Evolutionary conservation across 192 early-diverging fungal genomes (phyloP).

Genomic region (Glomus cerebriforme): DNA sequence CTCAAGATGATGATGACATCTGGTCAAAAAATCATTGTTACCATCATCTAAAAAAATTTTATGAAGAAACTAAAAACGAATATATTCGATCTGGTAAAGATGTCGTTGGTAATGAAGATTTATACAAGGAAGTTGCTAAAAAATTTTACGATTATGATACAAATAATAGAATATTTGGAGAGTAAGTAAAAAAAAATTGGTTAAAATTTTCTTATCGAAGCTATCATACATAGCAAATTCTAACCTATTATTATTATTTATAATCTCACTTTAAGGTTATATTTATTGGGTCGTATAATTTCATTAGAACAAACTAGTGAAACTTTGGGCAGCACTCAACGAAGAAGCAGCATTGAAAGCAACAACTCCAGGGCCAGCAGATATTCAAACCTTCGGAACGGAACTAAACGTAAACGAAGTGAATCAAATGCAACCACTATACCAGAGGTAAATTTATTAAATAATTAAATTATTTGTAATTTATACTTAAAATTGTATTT

Average conservation of each 20-base stretch:
- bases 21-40: constrained; percentile 16
- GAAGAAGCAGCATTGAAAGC: constrained; percentile 2
- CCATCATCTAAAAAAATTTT: background rate
- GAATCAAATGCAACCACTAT: background rate
- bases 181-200: constrained; percentile 2
- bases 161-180: background rate
- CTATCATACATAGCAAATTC: too few relatives aligned
- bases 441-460: background rate
- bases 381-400: constrained; percentile 3
- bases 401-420: background rate
- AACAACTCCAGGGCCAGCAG: background rate
- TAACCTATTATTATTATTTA: background rate
- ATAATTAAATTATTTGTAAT: background rate
- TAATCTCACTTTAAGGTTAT: background rate
- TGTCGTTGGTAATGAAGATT: background rate
- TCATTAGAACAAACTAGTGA: background rate
- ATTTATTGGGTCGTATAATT: background rate
- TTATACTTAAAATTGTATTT: background rate
- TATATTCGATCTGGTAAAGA: constrained; percentile 1
- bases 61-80: constrained; percentile 10
- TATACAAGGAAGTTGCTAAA: background rate
- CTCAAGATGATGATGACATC: too few relatives aligned
- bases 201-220: too few relatives aligned
- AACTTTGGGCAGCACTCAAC: background rate
- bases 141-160: background rate